phyloP scores from a whole-genome alignment of 106 monocot genomes.

The Dendrobium huoshanense region DNA sequence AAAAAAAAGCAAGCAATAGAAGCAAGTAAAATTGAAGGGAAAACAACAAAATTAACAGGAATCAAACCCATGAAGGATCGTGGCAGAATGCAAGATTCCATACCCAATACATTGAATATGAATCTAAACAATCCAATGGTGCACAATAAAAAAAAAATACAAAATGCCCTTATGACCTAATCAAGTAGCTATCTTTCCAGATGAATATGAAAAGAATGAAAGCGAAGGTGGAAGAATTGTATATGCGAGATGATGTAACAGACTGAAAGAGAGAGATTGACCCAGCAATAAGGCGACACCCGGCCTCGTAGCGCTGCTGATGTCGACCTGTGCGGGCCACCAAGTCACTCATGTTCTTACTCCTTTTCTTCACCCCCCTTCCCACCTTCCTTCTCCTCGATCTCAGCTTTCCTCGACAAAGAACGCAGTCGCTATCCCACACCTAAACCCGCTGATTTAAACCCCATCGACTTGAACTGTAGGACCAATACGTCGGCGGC shows the following conservation, averaged over 20 bases:
- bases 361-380: conserved; percentile 1
- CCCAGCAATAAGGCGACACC: conserved; percentile 63
- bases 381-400: background rate
- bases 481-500: background rate
- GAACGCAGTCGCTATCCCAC: background rate
- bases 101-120: background rate
- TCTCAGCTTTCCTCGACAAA: background rate
- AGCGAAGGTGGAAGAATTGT: background rate
- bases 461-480: background rate
- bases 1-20: background rate
- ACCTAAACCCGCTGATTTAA: background rate
- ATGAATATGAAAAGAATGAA: background rate
- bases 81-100: background rate
- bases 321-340: conserved; percentile 75
- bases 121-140: background rate
- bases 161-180: conserved; percentile 4
- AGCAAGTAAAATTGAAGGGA: background rate
- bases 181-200: background rate
- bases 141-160: background rate
- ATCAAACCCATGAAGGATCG: background rate
- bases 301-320: conserved; percentile 62
- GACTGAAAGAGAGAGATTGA: conserved; percentile 9
- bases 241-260: background rate
- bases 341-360: conserved; percentile 44
- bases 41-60: background rate